Percentiles rank a stretch among this genome's conserved stretches.
Evolutionary conservation across 225 moss, liverwort and hornwort genomes (phyloP).

Genomic region (Ulota crispa): DNA sequence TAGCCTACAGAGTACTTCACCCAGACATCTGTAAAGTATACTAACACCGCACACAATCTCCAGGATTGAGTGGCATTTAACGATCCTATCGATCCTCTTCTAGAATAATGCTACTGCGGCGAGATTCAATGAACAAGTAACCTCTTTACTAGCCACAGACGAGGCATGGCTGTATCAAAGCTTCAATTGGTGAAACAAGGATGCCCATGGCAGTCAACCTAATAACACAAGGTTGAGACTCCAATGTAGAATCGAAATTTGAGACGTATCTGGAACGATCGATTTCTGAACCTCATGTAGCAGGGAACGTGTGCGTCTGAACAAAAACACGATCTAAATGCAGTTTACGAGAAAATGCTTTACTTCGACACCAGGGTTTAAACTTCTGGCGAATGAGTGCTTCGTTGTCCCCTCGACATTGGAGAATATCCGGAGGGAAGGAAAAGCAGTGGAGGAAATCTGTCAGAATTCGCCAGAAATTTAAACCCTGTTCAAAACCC

Average conservation of each 20-base stretch:
- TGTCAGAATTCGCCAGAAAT: too few relatives aligned
- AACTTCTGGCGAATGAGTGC: too few relatives aligned
- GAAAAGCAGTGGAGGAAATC: too few relatives aligned
- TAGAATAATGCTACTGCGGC: not conserved
- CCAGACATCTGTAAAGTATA: not conserved
- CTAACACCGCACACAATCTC: not conserved
- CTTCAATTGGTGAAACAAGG: not conserved
- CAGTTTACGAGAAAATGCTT: not conserved
- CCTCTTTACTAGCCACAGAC: not conserved
- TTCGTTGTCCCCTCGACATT: too few relatives aligned
- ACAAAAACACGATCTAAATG: not conserved
- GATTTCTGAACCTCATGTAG: not conserved
- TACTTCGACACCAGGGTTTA: too few relatives aligned
- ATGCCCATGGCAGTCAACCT: not conserved
- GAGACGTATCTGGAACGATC: not conserved
- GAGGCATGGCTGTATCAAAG: not conserved
- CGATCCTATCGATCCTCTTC: not conserved
- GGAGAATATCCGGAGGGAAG: too few relatives aligned
- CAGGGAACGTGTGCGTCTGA: not conserved
- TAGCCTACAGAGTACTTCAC: not conserved
- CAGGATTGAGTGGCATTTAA: not conserved
- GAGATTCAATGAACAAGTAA: not conserved
- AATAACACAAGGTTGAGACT: not conserved
- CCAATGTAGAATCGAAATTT: not conserved
- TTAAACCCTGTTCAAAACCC: too few relatives aligned